A percentile compares a stretch with the other conserved stretches of the same genome.
These are phyloP conservation scores for Scheffersomyces cryptocercus DNA, from an alignment of 1,139 yeast species.

Conservation along the genomic window DNA sequence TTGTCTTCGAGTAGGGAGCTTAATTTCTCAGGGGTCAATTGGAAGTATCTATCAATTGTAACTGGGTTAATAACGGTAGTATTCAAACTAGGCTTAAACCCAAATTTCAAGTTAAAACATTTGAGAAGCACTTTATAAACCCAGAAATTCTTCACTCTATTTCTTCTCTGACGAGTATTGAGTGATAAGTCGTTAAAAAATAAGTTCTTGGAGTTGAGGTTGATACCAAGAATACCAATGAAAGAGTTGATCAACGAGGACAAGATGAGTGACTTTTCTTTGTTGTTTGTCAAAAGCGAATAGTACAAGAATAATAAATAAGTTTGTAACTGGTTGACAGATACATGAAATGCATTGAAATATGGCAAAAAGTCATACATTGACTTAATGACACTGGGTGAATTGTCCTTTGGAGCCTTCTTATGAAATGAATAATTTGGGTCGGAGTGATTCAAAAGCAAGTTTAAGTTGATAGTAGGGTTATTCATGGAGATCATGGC, in stretches of 20 bases:
- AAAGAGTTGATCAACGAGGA: conserved; percentile 46
- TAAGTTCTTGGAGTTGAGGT: conserved; percentile 45
- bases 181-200: conserved; percentile 49
- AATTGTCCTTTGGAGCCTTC: conserved; percentile 11
- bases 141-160: conserved; percentile 63
- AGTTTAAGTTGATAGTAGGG: conserved; percentile 45
- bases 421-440: conserved; percentile 33
- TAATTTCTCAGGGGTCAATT: conserved; percentile 49
- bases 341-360: conserved; percentile 46
- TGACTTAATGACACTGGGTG: conserved; percentile 31
- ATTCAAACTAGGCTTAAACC: conserved; percentile 49
- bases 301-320: conserved; percentile 44
- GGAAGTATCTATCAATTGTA: conserved; percentile 49
- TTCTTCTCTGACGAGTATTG: conserved; percentile 38
- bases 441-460: conserved; percentile 39
- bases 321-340: conserved; percentile 43
- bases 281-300: conserved; percentile 47
- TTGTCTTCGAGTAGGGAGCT: conserved; percentile 32
- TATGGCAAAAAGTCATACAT: conserved; percentile 50
- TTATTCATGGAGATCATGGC: conserved; percentile 51
- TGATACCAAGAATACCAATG: conserved; percentile 50
- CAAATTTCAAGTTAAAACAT: conserved; percentile 52
- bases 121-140: conserved; percentile 54
- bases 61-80: conserved; percentile 53
- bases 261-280: conserved; percentile 46